Percentiles rank a stretch among this genome's conserved stretches.
phyloP scores from a whole-genome alignment of 257 asterid genomes.

The Lavandula angustifolia region DNA sequence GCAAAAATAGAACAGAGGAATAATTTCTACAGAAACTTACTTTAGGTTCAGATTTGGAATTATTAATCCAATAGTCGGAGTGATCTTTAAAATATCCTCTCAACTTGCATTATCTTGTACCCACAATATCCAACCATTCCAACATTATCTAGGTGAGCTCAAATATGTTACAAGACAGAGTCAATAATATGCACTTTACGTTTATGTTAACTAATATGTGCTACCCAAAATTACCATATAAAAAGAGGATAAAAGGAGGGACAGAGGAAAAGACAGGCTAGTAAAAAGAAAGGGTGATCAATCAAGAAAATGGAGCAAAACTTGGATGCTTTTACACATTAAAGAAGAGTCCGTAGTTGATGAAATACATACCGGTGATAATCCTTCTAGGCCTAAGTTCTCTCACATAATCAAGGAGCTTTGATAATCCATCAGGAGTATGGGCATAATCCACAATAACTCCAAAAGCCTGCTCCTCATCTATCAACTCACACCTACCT shows the following conservation, averaged over 20 bases:
- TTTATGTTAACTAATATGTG: not conserved
- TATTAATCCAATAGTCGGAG: not conserved
- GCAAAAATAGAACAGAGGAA: not conserved
- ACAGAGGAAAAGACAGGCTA: not conserved
- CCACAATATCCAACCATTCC: not conserved
- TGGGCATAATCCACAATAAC: slow-evolving; percentile 86
- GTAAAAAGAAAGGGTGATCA: not conserved
- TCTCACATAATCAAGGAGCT: slow-evolving; percentile 82
- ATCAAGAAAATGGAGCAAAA: slow-evolving; percentile 4
- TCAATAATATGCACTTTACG: not conserved
- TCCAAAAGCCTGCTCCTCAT: slow-evolving; percentile 96
- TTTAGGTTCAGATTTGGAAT: not conserved
- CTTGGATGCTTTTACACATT: not conserved
- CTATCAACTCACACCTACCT: slow-evolving; percentile 94
- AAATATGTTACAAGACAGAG: not conserved
- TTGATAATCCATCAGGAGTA: slow-evolving; percentile 80
- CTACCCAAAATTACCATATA: not conserved
- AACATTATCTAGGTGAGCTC: not conserved
- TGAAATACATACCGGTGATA: slow-evolving; percentile 62
- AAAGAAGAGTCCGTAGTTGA: slow-evolving; percentile 19
- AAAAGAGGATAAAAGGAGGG: not conserved
- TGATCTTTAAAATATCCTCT: not conserved
- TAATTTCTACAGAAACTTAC: not conserved
- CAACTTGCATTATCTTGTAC: not conserved
- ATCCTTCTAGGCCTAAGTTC: slow-evolving; percentile 83